Evolutionary conservation across 176 grass and related monocot species (phyloP).

Genomic region (Chrysopogon serrulatus): DNA sequence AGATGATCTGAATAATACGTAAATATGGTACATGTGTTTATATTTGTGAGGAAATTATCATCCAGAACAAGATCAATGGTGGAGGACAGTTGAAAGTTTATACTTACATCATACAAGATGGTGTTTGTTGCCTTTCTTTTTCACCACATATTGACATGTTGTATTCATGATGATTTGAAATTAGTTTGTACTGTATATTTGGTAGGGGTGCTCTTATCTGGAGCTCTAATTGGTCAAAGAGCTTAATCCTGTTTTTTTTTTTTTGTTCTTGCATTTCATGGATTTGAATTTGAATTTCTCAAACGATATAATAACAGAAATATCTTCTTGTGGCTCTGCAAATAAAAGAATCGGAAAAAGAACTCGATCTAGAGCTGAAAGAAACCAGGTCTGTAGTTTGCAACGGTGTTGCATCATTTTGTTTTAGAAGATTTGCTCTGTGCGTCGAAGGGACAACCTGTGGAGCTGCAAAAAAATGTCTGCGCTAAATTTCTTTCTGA

Average conservation of each 20-base stretch:
- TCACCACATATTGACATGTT: background rate
- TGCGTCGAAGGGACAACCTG: too few species aligned
- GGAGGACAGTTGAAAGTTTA: background rate
- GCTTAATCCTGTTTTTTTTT: conserved; percentile 34
- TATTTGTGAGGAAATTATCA: background rate
- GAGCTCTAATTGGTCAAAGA: conserved; percentile 85
- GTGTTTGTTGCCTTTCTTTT: background rate
- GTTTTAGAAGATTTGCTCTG: conserved; percentile 15
- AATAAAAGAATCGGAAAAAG: conserved; percentile 86
- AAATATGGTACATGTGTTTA: background rate
- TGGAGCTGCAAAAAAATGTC: background rate
- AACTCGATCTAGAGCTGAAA: conserved; percentile 62
- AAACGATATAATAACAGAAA: too few species aligned
- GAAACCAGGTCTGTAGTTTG: conserved; percentile 55
- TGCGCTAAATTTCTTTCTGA: background rate
- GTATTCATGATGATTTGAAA: background rate
- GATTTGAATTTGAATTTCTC: background rate
- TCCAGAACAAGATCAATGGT: background rate
- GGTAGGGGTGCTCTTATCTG: conserved; percentile 90
- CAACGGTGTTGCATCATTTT: background rate
- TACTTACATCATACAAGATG: background rate
- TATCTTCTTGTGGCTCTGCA: conserved; percentile 20
- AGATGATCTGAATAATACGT: background rate
- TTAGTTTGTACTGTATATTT: background rate
- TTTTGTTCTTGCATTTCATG: background rate